phyloP scores from a whole-genome alignment of 768 basidiomycete genomes.

The Holtermannia corniformis region DNA sequence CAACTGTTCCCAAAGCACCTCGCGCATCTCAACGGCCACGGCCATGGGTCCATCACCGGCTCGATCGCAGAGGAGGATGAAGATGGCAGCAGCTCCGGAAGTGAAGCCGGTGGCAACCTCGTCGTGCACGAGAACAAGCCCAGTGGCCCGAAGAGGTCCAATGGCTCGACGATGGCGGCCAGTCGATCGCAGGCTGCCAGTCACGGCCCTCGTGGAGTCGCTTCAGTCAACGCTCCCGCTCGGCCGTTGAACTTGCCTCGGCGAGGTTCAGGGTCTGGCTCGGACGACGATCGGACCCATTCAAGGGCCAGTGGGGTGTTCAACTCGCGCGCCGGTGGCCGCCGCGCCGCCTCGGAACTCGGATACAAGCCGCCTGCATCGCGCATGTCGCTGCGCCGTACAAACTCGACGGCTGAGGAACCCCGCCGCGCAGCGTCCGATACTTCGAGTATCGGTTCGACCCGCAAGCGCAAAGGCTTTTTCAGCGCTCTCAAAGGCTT shows the following conservation, averaged over 20 bases:
- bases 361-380: slow-evolving; percentile 27
- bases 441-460: slow-evolving; percentile 22
- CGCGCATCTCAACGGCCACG: slow-evolving; percentile 6
- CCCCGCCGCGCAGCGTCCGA: slow-evolving; percentile 15
- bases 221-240: slow-evolving; percentile 21
- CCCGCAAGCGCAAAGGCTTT: slow-evolving; percentile 38
- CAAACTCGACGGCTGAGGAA: slow-evolving; percentile 2
- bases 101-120: slow-evolving; percentile 17
- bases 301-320: slow-evolving; percentile 6
- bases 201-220: slow-evolving; percentile 23
- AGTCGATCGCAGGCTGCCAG: not conserved
- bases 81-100: slow-evolving; percentile 34
- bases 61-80: slow-evolving; percentile 40
- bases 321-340: slow-evolving; percentile 17
- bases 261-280: too few species aligned
- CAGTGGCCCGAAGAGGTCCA: slow-evolving; percentile 1
- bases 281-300: slow-evolving; percentile 7
- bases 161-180: slow-evolving; percentile 2
- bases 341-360: slow-evolving; percentile 36
- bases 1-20: slow-evolving; percentile 18
- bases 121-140: slow-evolving; percentile 39
- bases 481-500: slow-evolving; percentile 31
- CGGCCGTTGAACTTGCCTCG: slow-evolving; percentile 12
- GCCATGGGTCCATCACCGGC: slow-evolving; percentile 32
- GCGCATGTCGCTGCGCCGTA: slow-evolving; percentile 26